These are phyloP conservation scores for Ogataea ramenticola DNA, from an alignment of 805 yeast genomes.

Conservation along the genomic window DNA sequence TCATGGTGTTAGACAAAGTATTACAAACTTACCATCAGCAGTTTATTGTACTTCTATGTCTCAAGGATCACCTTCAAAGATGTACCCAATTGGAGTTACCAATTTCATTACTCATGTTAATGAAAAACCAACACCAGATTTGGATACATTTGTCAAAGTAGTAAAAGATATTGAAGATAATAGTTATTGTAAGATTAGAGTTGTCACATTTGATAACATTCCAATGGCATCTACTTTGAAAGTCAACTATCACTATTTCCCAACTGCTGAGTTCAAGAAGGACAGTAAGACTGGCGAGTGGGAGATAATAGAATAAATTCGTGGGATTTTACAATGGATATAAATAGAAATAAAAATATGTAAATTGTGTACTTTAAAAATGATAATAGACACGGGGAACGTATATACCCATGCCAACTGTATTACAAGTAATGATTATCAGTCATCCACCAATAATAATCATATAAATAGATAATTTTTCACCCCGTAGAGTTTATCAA, in stretches of 20 bases:
- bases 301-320: constrained; percentile 31
- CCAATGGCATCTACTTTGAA: constrained; percentile 82
- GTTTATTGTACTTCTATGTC: constrained; percentile 76
- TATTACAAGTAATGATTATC: no score
- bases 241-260: constrained; percentile 85
- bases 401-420: no score
- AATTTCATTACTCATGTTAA: constrained; percentile 87
- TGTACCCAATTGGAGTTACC: constrained; percentile 70
- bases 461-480: no score
- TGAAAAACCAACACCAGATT: constrained; percentile 62
- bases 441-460: no score
- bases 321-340: no score
- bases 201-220: constrained; percentile 78
- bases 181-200: constrained; percentile 71
- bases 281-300: constrained; percentile 40
- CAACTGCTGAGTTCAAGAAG: constrained; percentile 56
- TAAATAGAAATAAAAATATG: no score
- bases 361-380: no score
- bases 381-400: no score
- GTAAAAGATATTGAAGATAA: constrained; percentile 70
- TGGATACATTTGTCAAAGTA: constrained; percentile 58
- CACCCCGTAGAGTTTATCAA: no score
- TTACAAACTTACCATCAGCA: constrained; percentile 67
- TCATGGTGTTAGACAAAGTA: constrained; percentile 82
- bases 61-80: constrained; percentile 81